Evolutionary conservation across 495 filamentous ascomycete genomes (phyloP).

Genomic region (Lasiosphaeria miniovina): DNA sequence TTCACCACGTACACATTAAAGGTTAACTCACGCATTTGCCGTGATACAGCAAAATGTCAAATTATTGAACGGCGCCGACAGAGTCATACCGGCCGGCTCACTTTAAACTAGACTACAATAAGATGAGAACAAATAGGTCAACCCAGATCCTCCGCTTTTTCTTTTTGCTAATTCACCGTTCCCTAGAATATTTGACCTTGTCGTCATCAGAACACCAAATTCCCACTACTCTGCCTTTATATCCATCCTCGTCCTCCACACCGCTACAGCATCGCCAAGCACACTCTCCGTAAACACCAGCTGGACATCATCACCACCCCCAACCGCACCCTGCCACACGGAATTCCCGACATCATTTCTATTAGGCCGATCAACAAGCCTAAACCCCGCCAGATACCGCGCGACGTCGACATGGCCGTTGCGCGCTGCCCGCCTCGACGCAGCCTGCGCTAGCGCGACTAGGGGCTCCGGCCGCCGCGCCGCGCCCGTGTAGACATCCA

Average conservation of each 20-base stretch:
- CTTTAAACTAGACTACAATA: too few species aligned
- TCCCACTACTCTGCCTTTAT: not conserved
- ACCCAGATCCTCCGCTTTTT: too few species aligned
- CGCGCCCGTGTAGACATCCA: not conserved
- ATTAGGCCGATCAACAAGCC: not conserved
- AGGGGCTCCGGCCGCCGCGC: not conserved
- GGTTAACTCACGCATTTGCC: too few species aligned
- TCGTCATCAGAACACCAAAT: too few species aligned
- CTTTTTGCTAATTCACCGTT: too few species aligned
- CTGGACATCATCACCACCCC: not conserved
- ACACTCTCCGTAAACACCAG: not conserved
- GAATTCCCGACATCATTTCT: not conserved
- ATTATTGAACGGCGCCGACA: too few species aligned
- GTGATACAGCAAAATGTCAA: too few species aligned
- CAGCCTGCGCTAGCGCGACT: not conserved
- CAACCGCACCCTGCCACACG: not conserved
- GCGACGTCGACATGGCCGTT: not conserved
- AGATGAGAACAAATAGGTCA: too few species aligned
- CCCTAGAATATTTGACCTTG: too few species aligned
- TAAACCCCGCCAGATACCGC: not conserved
- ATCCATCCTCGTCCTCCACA: not conserved
- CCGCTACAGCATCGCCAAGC: not conserved
- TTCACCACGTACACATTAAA: too few species aligned
- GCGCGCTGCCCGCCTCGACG: not conserved
- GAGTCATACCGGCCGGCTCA: too few species aligned